Evolutionary conservation across 2,329 filamentous ascomycete species (phyloP).

Genomic region (Alternaria consortialis): DNA sequence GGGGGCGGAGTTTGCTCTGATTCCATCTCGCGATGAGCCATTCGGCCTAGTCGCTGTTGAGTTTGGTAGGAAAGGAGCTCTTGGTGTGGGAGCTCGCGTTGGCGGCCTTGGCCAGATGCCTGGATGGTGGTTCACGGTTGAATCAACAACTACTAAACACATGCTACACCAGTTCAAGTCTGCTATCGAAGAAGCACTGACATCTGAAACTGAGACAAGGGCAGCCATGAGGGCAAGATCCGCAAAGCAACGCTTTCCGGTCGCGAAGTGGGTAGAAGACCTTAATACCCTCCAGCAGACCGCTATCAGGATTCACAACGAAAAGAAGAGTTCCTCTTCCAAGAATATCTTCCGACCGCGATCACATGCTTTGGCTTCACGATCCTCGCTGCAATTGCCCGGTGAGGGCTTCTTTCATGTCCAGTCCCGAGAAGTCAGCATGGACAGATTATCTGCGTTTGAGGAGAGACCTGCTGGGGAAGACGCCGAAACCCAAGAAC

Average conservation of each 20-base stretch:
- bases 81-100: constrained; percentile 72
- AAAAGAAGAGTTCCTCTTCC: background rate
- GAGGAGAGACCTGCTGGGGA: background rate
- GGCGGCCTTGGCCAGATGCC: constrained; percentile 75
- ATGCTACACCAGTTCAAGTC: constrained; percentile 71
- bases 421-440: background rate
- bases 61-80: constrained; percentile 72
- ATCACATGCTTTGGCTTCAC: background rate
- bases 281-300: background rate
- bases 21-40: constrained; percentile 73
- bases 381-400: background rate
- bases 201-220: constrained; percentile 64
- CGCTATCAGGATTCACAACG: background rate
- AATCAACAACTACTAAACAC: constrained; percentile 70
- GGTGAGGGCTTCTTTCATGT: background rate
- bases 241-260: constrained; percentile 72
- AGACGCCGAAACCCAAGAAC: background rate
- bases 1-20: constrained; percentile 56
- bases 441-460: background rate
- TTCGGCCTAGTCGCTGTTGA: constrained; percentile 75
- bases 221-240: constrained; percentile 71
- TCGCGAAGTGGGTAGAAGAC: constrained; percentile 57
- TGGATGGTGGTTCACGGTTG: constrained; percentile 75
- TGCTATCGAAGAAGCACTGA: constrained; percentile 69
- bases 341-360: constrained; percentile 3